Base-by-base conservation (phyloP, 1,284 basidiomycete genomes). In the Moesziomyces aphidis region DNA sequence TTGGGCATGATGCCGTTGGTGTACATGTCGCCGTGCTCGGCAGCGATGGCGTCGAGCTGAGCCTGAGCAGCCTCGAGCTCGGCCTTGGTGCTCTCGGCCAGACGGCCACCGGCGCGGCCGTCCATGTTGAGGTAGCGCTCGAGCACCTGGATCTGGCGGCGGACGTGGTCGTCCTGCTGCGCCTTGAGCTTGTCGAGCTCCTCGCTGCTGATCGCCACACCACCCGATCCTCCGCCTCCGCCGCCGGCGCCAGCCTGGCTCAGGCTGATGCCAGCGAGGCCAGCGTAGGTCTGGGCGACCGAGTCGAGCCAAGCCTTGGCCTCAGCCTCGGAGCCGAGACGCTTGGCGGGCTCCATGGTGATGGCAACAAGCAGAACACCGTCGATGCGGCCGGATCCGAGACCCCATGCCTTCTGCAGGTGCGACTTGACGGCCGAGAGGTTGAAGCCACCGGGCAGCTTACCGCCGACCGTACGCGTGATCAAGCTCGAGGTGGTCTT, bases 401-500 rank as follows among this genome's bases (percentile, higher is more conserved):
- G 88, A 68, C 96, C 96, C 95, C 95, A 82, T 1, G 72, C 73
- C 64, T 81, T 81, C 55, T 77, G 67, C 26, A 82, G 63, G 67
- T 82, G 78, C 5, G 89, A 86, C 86, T 97, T 96, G 85, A 95
- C 93, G n/a, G 93, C 89, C 5, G 95, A 93, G 26, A 93, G 88
- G 85, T 97, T 97, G 90, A 99, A 99, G 31, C 96, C 96, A 86
- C 97, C 97, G 44, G 97, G 97, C 92, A 99, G 95, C 87, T 99
- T 99, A 65, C 91, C 91, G 62, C 94, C 93, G 60, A 98, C 89
- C 83, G 98, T 89, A 67, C 97, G 93, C 57, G 95, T 95, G 58
- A 98, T 88, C 50, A 99, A 89, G 34, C 94, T 91, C 63, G 90
- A 91, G n/a, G 93, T 93, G 87, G 98, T 94, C 86, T 99, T 99